These are phyloP conservation scores for Dactylonectria macrodidyma DNA, from an alignment of 2,329 filamentous ascomycete species.

Conservation along the genomic window DNA sequence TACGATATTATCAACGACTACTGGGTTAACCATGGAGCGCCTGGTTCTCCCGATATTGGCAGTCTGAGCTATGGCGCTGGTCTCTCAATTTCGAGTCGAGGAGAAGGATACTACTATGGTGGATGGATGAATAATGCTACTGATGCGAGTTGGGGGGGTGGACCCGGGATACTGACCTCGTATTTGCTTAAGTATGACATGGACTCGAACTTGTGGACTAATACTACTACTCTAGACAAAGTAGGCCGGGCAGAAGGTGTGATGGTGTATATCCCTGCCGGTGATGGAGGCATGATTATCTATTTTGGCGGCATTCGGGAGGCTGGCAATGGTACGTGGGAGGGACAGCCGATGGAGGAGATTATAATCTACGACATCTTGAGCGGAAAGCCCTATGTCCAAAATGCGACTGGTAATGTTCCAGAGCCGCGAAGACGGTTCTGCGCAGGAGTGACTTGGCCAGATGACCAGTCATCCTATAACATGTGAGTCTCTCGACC, in stretches of 20 bases:
- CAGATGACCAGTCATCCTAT: constrained; percentile 72
- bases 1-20: constrained; percentile 71
- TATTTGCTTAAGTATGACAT: constrained; percentile 62
- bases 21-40: constrained; percentile 63
- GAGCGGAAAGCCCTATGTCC: constrained; percentile 71
- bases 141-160: not conserved
- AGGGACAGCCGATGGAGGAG: constrained; percentile 61
- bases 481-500: constrained; percentile 67
- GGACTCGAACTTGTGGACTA: constrained; percentile 65
- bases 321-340: constrained; percentile 62
- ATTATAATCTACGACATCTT: constrained; percentile 74
- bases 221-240: constrained; percentile 68
- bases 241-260: constrained; percentile 70
- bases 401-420: constrained; percentile 67
- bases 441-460: constrained; percentile 73
- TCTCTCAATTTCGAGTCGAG: constrained; percentile 65
- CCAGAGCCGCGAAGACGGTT: constrained; percentile 69
- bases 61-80: not conserved
- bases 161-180: not conserved
- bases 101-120: constrained; percentile 56
- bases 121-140: not conserved
- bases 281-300: constrained; percentile 71
- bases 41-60: not conserved
- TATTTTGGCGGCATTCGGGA: constrained; percentile 74
- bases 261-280: constrained; percentile 72